Conservation (phyloP, 768 basidiomycete genomes). For the Lentinula boryana region DNA sequence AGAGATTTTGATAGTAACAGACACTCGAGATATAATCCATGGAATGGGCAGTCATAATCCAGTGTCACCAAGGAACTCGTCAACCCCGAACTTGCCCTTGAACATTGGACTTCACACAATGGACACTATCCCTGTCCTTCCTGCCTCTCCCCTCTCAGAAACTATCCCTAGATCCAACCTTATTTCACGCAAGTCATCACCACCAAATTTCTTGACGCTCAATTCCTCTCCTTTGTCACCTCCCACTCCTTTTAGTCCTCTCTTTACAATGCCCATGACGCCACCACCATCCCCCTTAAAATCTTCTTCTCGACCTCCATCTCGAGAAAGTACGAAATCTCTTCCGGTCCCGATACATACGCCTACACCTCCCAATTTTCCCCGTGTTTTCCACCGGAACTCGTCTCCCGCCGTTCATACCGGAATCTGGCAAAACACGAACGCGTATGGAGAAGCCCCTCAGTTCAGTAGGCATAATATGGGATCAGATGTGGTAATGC, state of each 20-base stretch:
- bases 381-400: not conserved
- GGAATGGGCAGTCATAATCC: not conserved
- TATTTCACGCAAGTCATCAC: not conserved
- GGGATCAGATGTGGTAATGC: not conserved
- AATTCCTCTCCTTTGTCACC: not conserved
- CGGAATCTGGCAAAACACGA: slow-evolving; percentile 2
- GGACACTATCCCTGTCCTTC: not conserved
- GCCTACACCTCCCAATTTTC: not conserved
- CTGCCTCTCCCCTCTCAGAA: not conserved
- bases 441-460: not conserved
- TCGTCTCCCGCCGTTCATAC: not conserved
- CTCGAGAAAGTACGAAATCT: not conserved
- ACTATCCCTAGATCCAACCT: not conserved
- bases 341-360: not conserved
- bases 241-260: not conserved
- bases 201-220: not conserved
- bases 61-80: not conserved
- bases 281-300: not conserved
- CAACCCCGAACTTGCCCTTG: not conserved
- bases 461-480: not conserved
- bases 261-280: not conserved
- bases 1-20: not conserved
- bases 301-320: not conserved
- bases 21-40: not conserved
- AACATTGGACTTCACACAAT: not conserved